A percentile compares a stretch with the other conserved stretches of the same genome.
Conservation (phyloP, 306 rosid species). For the Lablab purpureus region DNA sequence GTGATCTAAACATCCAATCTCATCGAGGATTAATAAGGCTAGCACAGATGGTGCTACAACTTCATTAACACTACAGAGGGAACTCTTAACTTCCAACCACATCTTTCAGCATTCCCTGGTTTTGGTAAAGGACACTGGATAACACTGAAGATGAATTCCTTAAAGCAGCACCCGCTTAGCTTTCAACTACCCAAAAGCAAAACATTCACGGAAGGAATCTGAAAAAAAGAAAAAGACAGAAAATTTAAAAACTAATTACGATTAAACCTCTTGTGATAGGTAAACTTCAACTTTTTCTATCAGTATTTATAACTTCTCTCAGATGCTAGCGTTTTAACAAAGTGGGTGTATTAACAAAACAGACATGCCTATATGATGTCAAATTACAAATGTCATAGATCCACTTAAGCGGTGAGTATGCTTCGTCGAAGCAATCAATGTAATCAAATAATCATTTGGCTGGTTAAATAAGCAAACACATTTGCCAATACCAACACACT, state of each 20-base stretch:
- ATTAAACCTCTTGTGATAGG: neutral
- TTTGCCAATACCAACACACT: conserved; percentile 1
- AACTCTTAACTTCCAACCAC: conserved; percentile 69
- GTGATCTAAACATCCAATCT: conserved; percentile 54
- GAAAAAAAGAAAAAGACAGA: conserved; percentile 38
- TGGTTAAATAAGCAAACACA: conserved; percentile 21
- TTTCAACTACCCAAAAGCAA: conserved; percentile 39
- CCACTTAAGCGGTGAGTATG: neutral
- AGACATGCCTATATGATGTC: conserved; percentile 21
- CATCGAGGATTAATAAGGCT: conserved; percentile 55
- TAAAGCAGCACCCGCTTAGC: conserved; percentile 39
- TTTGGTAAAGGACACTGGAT: conserved; percentile 52
- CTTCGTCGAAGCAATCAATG: neutral
- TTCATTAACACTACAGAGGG: conserved; percentile 54
- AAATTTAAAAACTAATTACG: neutral
- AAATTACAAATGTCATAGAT: conserved; percentile 38
- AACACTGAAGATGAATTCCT: conserved; percentile 33
- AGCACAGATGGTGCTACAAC: conserved; percentile 56
- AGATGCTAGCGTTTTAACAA: conserved; percentile 17
- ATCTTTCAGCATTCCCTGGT: conserved; percentile 97
- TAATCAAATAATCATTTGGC: conserved; percentile 27
- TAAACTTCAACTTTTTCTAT: conserved; percentile 8
- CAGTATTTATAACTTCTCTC: conserved; percentile 1
- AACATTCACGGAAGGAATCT: conserved; percentile 43
- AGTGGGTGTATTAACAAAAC: conserved; percentile 8